phyloP scores from a whole-genome alignment of 73 alveolate genomes.

The Durusdinium trenchii region DNA sequence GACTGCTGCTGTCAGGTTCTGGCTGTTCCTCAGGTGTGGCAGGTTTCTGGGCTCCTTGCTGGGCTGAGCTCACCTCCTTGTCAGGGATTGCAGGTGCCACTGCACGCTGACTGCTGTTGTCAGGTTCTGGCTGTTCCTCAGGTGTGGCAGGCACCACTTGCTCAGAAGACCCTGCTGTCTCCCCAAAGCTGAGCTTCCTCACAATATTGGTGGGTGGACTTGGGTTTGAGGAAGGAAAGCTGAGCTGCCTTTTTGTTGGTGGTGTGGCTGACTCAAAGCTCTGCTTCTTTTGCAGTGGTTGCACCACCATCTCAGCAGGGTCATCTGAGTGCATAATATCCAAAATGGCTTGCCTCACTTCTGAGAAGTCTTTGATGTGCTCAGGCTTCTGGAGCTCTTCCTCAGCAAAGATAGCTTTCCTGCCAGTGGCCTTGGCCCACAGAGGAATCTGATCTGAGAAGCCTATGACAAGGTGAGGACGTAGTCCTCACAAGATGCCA shows the following conservation, averaged over 20 bases:
- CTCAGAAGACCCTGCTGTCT: neutral
- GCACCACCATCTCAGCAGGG: neutral
- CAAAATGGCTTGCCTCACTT: neutral
- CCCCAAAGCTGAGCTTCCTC: neutral
- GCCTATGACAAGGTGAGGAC: neutral
- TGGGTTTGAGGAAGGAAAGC: neutral
- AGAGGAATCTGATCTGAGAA: neutral
- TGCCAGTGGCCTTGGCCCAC: constrained; percentile 18
- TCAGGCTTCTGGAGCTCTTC: neutral
- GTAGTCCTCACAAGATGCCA: neutral
- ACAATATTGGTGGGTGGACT: neutral
- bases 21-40: neutral
- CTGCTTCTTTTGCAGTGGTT: neutral
- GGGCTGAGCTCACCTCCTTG: neutral
- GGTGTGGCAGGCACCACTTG: too few species aligned
- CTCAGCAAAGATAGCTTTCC: neutral
- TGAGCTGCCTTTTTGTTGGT: neutral
- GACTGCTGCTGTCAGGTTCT: neutral
- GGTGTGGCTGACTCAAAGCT: neutral
- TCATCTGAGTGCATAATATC: neutral
- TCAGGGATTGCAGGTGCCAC: neutral
- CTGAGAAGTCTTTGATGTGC: neutral
- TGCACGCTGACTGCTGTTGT: too few species aligned
- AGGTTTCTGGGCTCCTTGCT: neutral
- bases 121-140: too few species aligned